These are phyloP conservation scores for Diplotaxis tenuifolia DNA, from an alignment of 345 rosid species.

Conservation along the genomic window DNA sequence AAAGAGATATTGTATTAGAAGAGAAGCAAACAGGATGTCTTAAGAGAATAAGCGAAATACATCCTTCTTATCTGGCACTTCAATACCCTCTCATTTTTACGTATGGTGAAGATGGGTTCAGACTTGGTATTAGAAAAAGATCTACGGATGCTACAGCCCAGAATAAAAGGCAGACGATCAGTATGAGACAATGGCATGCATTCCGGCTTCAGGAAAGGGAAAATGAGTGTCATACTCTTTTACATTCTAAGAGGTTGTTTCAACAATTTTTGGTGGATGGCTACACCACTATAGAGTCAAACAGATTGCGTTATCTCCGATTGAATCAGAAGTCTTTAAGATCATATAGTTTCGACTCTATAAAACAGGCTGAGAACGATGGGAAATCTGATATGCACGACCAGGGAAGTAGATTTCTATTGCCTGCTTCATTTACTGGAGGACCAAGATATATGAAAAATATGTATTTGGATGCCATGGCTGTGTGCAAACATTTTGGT, in stretches of 20 bases:
- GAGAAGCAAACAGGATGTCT: not conserved
- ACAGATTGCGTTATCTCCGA: not conserved
- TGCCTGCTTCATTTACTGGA: not conserved
- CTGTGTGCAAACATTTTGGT: not conserved
- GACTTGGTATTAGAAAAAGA: not conserved
- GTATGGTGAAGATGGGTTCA: not conserved
- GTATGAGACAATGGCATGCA: not conserved
- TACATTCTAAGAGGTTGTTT: not conserved
- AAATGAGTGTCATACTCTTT: not conserved
- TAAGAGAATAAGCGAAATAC: not conserved
- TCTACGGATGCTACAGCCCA: not conserved
- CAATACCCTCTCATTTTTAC: not conserved
- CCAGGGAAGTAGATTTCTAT: not conserved
- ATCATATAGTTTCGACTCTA: not conserved
- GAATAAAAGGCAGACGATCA: not conserved
- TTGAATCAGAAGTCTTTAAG: not conserved
- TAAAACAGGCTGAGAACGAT: not conserved
- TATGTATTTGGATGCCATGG: not conserved
- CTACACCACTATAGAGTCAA: not conserved
- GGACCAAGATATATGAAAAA: not conserved
- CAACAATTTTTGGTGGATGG: not conserved
- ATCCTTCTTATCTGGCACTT: not conserved
- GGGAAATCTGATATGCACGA: not conserved
- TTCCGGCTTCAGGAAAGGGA: not conserved
- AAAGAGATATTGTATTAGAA: not conserved